Evolutionary conservation across 148 eudicot species (phyloP).

Genomic region (Camellia granthamiana): DNA sequence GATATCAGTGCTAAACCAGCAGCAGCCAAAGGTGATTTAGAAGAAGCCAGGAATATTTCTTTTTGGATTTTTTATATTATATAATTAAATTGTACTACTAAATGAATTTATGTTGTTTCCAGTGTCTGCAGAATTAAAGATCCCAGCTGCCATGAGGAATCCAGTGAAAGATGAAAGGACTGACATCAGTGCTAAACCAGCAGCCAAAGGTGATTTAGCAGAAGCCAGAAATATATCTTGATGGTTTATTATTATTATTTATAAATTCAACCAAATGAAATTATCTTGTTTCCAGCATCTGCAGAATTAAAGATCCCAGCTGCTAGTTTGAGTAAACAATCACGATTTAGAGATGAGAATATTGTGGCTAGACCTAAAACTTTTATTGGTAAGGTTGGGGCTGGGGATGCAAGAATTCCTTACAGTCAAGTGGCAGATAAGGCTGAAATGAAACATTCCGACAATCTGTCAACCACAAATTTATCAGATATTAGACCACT

Average conservation of each 20-base stretch:
- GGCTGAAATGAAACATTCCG: not conserved
- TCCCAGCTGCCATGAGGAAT: not conserved
- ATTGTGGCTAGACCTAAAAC: not conserved
- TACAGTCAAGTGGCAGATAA: not conserved
- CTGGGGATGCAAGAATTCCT: not conserved
- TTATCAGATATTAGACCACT: not conserved
- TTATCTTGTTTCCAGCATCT: not conserved
- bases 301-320: not conserved
- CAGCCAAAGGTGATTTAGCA: too few species aligned
- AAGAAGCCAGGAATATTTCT: not conserved
- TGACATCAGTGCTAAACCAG: too few species aligned
- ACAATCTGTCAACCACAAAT: not conserved
- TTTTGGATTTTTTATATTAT: not conserved
- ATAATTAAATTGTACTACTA: not conserved
- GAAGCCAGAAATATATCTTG: too few species aligned
- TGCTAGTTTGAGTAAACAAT: slow-evolving; percentile 4
- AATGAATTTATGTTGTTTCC: not conserved
- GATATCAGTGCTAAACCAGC: not conserved
- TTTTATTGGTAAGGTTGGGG: not conserved
- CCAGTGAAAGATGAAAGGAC: too few species aligned
- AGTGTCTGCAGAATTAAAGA: slow-evolving; percentile 8
- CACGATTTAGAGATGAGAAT: not conserved
- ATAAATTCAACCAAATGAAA: not conserved
- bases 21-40: not conserved
- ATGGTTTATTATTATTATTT: too few species aligned